Evolutionary conservation across 805 yeast genomes (phyloP).

Genomic region (Hanseniaspora vineae): DNA sequence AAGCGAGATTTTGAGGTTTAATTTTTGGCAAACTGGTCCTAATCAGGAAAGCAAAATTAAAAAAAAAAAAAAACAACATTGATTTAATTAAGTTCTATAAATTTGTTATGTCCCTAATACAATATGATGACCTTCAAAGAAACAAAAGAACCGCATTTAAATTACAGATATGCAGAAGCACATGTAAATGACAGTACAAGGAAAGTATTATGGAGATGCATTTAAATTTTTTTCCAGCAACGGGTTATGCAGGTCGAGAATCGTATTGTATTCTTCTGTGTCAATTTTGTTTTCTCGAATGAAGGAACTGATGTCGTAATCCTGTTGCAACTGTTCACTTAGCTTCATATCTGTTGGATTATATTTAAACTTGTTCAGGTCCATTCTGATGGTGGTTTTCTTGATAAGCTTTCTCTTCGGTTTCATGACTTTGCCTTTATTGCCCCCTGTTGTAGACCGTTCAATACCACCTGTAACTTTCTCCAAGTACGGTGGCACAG

Average conservation of each 20-base stretch:
- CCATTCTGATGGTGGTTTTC: conserved; percentile 1
- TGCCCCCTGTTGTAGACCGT: conserved; percentile 32
- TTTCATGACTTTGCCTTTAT: conserved; percentile 11
- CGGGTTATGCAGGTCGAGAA: background rate
- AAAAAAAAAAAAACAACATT: too few relatives aligned
- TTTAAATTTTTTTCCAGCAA: background rate
- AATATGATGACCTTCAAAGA: too few relatives aligned
- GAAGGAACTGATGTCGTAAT: background rate
- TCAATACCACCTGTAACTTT: conserved; percentile 83
- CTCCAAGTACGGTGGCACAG: conserved; percentile 66
- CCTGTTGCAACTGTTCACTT: background rate
- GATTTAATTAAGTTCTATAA: too few relatives aligned
- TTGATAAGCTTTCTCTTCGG: background rate
- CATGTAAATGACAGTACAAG: too few relatives aligned
- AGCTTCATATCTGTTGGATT: background rate
- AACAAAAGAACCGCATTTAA: too few relatives aligned
- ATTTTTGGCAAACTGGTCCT: too few relatives aligned
- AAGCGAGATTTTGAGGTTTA: too few relatives aligned
- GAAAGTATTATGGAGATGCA: too few relatives aligned
- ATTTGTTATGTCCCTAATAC: too few relatives aligned
- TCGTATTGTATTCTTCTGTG: background rate
- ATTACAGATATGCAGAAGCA: too few relatives aligned
- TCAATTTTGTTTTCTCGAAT: background rate
- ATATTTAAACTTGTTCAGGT: background rate
- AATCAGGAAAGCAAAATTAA: too few relatives aligned